Evolutionary conservation across 169 alveolate genomes (phyloP), one percentile per base, ranked within the genome.

Genomic region (Plasmodium inui): DNA sequence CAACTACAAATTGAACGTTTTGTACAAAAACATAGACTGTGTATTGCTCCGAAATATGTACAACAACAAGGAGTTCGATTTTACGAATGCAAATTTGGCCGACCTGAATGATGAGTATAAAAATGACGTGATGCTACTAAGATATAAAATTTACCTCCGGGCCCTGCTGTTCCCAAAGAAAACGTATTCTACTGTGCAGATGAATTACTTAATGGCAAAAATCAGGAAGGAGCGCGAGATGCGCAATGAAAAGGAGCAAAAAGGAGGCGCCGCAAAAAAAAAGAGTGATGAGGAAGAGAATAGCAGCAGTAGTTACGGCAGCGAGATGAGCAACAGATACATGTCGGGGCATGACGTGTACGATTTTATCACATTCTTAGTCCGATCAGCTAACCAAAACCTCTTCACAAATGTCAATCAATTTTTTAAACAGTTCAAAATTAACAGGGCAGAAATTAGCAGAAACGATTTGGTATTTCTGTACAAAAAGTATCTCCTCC

Each of bases 301-400:
- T 53, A 46, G n/a, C 17, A 70, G 67, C 14, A 28, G 39, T 12
- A 12, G n/a, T 19, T 26, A 71, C 7, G 50, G 30, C 1, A 26
- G 73, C 14, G 73, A 81, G 39, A 30, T 61, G 28, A 46, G 76
- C 46, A 89, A 70, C 30, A 70, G 92, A 82, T 91, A 81, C 78
- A 91, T 91, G 95, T 91, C 95, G n/a, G 95, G 95, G 14, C 86
- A 91, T 3, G 95, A 91, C 55, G 92, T 91, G 74, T 72, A 91
- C 26, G 95, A 91, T 30, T 91, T 91, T 71, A 91, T 91, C 50
- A 91, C 95, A 17, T 91, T 91, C 37, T 82, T 91, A 73, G 92
- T 91, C 30, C 82, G 83, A 26, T 80, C 95, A 2, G 95, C 95
- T 1, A 91, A 91, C 70, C 95, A 91, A 73, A 91, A 91, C 57